Percentiles rank a stretch among this genome's conserved stretches.
phyloP scores from a whole-genome alignment of 495 filamentous ascomycete genomes.

The Elaphomyces granulatus region DNA sequence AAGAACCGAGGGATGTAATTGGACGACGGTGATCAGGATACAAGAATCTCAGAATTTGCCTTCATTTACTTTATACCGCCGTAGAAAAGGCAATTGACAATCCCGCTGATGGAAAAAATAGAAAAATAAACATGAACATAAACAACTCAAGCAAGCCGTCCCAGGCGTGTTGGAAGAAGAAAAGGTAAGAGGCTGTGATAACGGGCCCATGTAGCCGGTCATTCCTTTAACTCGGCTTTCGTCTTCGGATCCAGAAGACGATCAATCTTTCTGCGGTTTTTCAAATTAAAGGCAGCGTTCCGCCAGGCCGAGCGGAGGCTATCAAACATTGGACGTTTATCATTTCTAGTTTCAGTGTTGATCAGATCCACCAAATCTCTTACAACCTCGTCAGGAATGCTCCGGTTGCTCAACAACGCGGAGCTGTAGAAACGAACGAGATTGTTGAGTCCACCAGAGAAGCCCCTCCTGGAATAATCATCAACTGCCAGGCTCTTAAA shows the following conservation, averaged over 20 bases:
- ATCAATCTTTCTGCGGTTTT: constrained; percentile 41
- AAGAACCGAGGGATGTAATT: constrained; percentile 5
- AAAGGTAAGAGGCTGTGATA: background rate
- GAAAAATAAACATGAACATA: background rate
- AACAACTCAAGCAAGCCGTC: background rate
- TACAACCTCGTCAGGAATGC: constrained; percentile 37
- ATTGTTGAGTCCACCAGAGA: constrained; percentile 36
- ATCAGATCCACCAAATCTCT: constrained; percentile 40
- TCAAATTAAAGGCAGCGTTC: constrained; percentile 38
- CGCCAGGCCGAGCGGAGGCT: constrained; percentile 36
- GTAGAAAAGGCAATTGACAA: background rate
- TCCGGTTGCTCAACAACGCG: constrained; percentile 33
- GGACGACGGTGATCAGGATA: background rate
- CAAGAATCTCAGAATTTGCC: no score
- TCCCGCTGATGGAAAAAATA: background rate
- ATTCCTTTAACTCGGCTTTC: constrained; percentile 31
- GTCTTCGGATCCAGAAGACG: constrained; percentile 27
- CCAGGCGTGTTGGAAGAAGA: no score
- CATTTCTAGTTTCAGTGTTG: constrained; percentile 19
- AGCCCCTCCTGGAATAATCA: constrained; percentile 39
- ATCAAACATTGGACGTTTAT: constrained; percentile 31
- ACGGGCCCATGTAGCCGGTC: constrained; percentile 8
- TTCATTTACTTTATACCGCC: no score
- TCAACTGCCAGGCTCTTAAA: constrained; percentile 57
- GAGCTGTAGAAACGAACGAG: constrained; percentile 46